Base-by-base conservation (phyloP, 192 early-diverging fungal genomes). In the Coemansia umbellata region DNA sequence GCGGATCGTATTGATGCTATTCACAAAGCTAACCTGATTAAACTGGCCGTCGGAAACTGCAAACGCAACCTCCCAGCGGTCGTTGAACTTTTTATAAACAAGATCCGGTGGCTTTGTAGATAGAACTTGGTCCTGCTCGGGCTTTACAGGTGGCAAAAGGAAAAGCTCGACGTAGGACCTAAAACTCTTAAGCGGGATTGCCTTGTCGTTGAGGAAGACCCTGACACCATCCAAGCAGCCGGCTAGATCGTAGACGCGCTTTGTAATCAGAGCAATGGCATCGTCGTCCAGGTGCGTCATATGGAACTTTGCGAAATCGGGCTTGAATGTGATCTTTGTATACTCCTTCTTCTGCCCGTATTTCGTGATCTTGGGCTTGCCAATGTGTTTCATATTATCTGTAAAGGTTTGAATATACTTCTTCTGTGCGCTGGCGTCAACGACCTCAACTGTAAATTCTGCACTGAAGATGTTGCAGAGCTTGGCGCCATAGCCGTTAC, bases 381-480 rank as follows among this genome's bases (percentile, higher is more conserved):
- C 71, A 22, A 80, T 92, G 41, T 82, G 60, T 24, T 78, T 80
- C 94, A 99, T 99, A 63, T 99, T 97, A n/a, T 95, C 82, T 1
- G 53, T 74, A 57, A 93, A 93, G 13, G 83, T 84, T 63, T 99
- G 96, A 52, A 78, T 77, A 64, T 91, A 99, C 63, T 87, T 89
- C 27, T 84, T 69, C 39, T 82, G 81, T 10, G 73, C 69, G 13
- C 59, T 67, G 22, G 83, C 82, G 58, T 97, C 92, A 1, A 85
- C 87, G 0, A 93, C 97, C 74, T 96, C 93, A 5, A 99, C 88
- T 30, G 80, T 86, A 62, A 99, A 97, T 72, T 97, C 88, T 5
- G 79, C 91, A 57, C 89, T 92, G 53, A 96, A 97, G 33, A 99
- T 97, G 64, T 99, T 99, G 79, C 92, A 92, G 28, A 95, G 84